Evolutionary conservation across 768 basidiomycete genomes (phyloP), one percentile per base, ranked within the genome.

Genomic region (Chlorophyllum brunneum): DNA sequence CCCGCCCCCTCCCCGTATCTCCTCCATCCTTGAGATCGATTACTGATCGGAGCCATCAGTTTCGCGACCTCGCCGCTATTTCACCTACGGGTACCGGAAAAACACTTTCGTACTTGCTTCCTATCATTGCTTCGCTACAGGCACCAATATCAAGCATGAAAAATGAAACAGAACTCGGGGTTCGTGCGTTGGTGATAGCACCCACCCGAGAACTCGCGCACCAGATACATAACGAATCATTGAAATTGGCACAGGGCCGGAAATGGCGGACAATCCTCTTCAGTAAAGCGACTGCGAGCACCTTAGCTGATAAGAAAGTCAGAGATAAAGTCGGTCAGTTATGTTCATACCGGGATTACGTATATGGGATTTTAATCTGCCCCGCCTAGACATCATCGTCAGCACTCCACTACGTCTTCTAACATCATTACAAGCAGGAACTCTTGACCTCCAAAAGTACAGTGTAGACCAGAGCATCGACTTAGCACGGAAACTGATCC

Each of bases 51-150:
- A 4, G 10, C 9, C 34, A 20, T 24, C 54, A 91, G 91, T 75
- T 73, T 55, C 83, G 90, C 52, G 95, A 99, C 67, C 75, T 97
- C 20, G 86, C 90, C 48, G 95, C 95, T 24, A 88, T 98, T 16
- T 97, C 97, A 0, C 97, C 97, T 0, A 99, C 97, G 4, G 97
- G 97, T 44, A 95, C 92, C 8, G 97, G 97, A 54, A 99, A 99
- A 73, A 99, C 97, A 0, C 75, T 98, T 5, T 82, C 94, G 0
- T 99, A 98, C 67, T 75, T 97, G 11, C 70, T 97, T 13, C 95
- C 97, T 0, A 75, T 92, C 20, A 78, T 98, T 54, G 72, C 82
- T 9, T 67, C 72, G 15, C 69, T 92, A 5, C 82, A 26, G 77
- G 73, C 51, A 63, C 72, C 31, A 75, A 77, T 48, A 56, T 58